Evolutionary conservation across 1,139 yeast genomes (phyloP).

Genomic region (Magnusiomyces tetraspermus): DNA sequence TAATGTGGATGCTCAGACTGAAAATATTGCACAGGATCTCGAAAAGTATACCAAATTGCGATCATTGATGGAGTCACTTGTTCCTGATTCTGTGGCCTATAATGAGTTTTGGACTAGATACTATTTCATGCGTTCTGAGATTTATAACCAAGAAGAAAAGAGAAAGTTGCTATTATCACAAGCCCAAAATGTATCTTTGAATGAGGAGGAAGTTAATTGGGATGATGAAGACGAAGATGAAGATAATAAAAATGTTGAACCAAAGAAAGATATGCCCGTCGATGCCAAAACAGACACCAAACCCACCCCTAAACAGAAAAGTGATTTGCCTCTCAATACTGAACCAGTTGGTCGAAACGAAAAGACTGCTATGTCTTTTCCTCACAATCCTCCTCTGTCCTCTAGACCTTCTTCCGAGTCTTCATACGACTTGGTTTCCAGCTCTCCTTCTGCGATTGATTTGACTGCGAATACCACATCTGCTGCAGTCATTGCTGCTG

Average conservation of each 20-base stretch:
- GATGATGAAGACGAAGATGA: conserved; percentile 51
- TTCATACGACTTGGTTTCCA: conserved; percentile 36
- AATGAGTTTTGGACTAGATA: conserved; percentile 69
- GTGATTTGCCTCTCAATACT: no score
- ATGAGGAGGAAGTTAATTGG: conserved; percentile 44
- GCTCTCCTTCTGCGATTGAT: conserved; percentile 32
- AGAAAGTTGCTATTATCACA: conserved; percentile 51
- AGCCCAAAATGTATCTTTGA: conserved; percentile 30
- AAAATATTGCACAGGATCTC: conserved; percentile 43
- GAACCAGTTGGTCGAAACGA: no score
- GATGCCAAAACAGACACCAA: no score
- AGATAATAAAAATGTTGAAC: no score
- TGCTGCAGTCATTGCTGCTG: conserved; percentile 13
- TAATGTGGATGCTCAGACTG: conserved; percentile 44
- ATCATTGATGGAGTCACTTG: conserved; percentile 52
- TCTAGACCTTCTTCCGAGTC: conserved; percentile 36
- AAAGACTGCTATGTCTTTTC: neutral
- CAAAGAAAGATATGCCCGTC: no score
- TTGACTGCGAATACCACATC: conserved; percentile 16
- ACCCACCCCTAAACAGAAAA: no score
- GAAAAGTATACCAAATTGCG: conserved; percentile 46
- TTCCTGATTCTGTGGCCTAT: conserved; percentile 44
- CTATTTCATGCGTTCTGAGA: conserved; percentile 45
- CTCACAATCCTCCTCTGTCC: conserved; percentile 2
- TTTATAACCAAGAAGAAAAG: conserved; percentile 54